A percentile compares a stretch with the other conserved stretches of the same genome.
Evolutionary conservation across 495 filamentous ascomycete species (phyloP).

Genomic region (Hypoxylon intermedium): DNA sequence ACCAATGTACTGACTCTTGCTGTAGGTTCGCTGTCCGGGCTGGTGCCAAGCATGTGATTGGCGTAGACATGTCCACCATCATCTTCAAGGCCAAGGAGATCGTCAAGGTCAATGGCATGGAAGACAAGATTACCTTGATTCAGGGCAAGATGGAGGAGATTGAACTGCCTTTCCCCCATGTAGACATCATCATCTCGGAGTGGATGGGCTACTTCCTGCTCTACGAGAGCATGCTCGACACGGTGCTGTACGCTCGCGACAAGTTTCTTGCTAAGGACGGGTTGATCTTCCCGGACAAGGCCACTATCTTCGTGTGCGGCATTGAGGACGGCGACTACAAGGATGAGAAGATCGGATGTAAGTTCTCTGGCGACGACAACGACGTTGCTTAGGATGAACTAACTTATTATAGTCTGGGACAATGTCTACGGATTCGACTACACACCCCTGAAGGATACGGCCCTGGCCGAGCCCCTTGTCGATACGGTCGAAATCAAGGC

Average conservation of each 20-base stretch:
- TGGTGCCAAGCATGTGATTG: slow-evolving; percentile 87
- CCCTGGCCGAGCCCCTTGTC: slow-evolving; percentile 74
- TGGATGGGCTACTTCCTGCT: slow-evolving; percentile 98
- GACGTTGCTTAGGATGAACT: slow-evolving; percentile 32
- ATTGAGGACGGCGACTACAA: slow-evolving; percentile 87
- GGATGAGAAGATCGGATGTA: slow-evolving; percentile 72
- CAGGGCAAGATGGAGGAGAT: slow-evolving; percentile 95
- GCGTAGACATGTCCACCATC: slow-evolving; percentile 93
- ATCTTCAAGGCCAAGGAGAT: slow-evolving; percentile 87
- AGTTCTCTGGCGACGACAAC: slow-evolving; percentile 36
- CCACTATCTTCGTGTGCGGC: slow-evolving; percentile 83
- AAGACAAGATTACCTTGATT: slow-evolving; percentile 77
- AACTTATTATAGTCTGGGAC: slow-evolving; percentile 69
- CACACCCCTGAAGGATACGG: slow-evolving; percentile 71
- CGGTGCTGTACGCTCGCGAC: slow-evolving; percentile 87
- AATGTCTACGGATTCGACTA: slow-evolving; percentile 83
- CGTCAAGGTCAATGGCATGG: slow-evolving; percentile 79
- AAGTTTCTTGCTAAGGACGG: slow-evolving; percentile 77
- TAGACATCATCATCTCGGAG: slow-evolving; percentile 95
- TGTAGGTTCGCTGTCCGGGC: slow-evolving; percentile 83
- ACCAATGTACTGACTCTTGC: slow-evolving; percentile 13
- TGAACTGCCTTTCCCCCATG: slow-evolving; percentile 75
- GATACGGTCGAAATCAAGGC: slow-evolving; percentile 76
- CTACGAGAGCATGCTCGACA: slow-evolving; percentile 95
- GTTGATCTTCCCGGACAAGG: slow-evolving; percentile 90